Base-by-base conservation (phyloP, 2,329 filamentous ascomycete genomes). In the Trichophyton simii region DNA sequence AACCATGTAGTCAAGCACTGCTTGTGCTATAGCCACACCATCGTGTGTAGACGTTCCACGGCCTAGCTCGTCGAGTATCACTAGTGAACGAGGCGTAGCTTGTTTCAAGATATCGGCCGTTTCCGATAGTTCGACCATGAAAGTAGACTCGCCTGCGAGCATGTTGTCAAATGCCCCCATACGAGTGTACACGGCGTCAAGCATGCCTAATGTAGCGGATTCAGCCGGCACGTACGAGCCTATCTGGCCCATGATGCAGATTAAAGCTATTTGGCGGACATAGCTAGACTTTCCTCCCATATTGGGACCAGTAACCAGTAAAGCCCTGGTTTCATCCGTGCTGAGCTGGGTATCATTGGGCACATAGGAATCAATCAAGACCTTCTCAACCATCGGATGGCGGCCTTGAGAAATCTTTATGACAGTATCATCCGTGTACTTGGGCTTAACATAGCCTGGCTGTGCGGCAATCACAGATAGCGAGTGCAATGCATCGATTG, bases 221-320 rank as follows among this genome's bases (percentile, higher is more conserved):
- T 82, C 79, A 22, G 92, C 92, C 1, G 94, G 94, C 0, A 99
- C 91, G 73, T 91, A 99, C 42, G 89, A 95, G 58, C 94, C 94
- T 65, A 96, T 87, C 71, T 99, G 94, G 6, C 90, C 91, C 78
- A 99, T 91, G 68, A 99, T 91, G 57, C 88, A 83, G 65, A 97
- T 90, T 5, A 99, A 83, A 8, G 94, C 92, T 52, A 95, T 85
- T 66, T 91, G 89, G 60, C 94, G 89, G 22, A 99, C 92, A 73
- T 96, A 99, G 62, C 88, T 94, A n/a, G 90, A 96, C 72, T 99
- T 99, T 61, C 94, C 94, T 68, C 94, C 94, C 94, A 99, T 99
- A 77, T 99, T 99, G 34, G 94, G 94, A 0, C 94, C 94, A 0
- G 94, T 99, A 68, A 99, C 87, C 61, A 97, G 86, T 67, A 96